Base-by-base conservation (phyloP, 192 early-diverging fungal species). In the Gonapodya sp. region DNA sequence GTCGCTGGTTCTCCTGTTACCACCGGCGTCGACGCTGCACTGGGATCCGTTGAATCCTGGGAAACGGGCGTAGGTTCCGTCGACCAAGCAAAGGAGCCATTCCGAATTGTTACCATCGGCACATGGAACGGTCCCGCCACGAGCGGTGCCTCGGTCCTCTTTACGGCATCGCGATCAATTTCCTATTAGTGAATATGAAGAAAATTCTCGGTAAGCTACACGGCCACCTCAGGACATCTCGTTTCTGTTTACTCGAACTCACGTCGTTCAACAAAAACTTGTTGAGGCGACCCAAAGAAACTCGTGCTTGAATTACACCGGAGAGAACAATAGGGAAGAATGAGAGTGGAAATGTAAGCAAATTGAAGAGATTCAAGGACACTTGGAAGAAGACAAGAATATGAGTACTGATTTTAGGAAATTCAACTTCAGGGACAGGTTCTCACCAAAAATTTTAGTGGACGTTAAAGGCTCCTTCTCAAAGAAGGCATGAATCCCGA, bases 331-430 rank as follows among this genome's bases (percentile, higher is more conserved):
- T 91, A 0, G 97, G 96, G 81, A 98, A 93, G 35, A 93, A 89
- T 73, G 89, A 80, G 73, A 97, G 88, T 74, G 97, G 96, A 86
- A 96, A 96, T 83, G 93, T 93, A 31, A 98, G 84, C 73, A 97
- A 86, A 85, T 96, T 96, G 89, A 99, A 97, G 2, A 99, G 87
- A 0, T 95, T 87, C 78, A 99, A 86, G 0, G 95, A 92, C 0
- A 95, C 95, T 84, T 98, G 98, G 1, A 91, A 88, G 85, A 73
- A 31, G 77, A n/a, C 81, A 35, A 35, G 73, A 74, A 36, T 86
- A 0, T 36, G 8, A 80, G 24, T 35, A 80, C 8, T 78, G 75
- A 78, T 14, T 16, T 78, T 30, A n/a, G 16, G 2, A 32, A n/a
- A 8, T 32, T 78, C 18, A 14, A 31, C 30, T 78, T n/a, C 2